Conservation (phyloP, 257 asterid species). For the Jaltomata sinuosa region DNA sequence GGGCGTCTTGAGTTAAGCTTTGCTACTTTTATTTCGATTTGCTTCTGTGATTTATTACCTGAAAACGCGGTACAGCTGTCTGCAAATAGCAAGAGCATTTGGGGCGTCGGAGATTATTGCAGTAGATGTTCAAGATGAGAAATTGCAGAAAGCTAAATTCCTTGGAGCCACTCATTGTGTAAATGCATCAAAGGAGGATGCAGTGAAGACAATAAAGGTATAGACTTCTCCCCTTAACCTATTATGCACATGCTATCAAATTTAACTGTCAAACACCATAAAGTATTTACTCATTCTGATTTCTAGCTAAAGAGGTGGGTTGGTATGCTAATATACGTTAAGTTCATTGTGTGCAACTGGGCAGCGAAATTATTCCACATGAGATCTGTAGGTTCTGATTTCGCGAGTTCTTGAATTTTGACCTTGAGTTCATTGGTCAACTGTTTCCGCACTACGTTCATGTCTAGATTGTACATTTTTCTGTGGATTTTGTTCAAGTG, state of each 20-base stretch:
- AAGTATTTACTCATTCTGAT: neutral
- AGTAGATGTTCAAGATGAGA: conserved; percentile 91
- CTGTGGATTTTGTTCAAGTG: neutral
- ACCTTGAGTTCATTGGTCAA: neutral
- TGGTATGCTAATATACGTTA: neutral
- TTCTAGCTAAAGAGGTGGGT: neutral
- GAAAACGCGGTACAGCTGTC: conserved; percentile 53
- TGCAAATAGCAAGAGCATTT: conserved; percentile 96
- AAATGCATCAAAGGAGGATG: conserved; percentile 72
- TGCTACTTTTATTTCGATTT: neutral
- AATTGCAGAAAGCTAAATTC: conserved; percentile 68
- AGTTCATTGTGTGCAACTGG: neutral
- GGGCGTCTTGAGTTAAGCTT: neutral
- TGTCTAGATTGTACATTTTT: neutral
- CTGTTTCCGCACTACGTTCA: neutral
- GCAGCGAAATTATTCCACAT: neutral
- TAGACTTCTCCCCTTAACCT: neutral
- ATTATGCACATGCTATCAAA: neutral
- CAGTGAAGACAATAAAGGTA: conserved; percentile 64
- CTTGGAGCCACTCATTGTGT: conserved; percentile 87
- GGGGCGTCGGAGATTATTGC: conserved; percentile 97
- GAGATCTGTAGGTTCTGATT: neutral
- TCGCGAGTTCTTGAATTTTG: neutral
- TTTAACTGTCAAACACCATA: neutral
- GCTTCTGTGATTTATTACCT: conserved; percentile 18